phyloP scores from a whole-genome alignment of 257 asterid genomes.

The Fraxinus excelsior region DNA sequence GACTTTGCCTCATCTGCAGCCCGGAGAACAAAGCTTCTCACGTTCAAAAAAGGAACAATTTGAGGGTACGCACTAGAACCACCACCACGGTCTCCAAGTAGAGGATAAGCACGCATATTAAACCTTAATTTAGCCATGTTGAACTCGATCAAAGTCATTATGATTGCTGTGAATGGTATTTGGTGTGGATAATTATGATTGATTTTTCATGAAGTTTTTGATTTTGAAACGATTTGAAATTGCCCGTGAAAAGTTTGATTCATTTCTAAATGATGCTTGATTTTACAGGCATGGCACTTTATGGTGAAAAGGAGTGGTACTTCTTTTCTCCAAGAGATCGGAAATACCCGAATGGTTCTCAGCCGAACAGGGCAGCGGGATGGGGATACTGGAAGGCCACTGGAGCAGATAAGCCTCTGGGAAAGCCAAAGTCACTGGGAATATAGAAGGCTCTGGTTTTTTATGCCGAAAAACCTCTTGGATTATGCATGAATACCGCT shows the following conservation, averaged over 20 bases:
- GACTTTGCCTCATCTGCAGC: conserved; percentile 85
- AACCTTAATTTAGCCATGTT: no score
- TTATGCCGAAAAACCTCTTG: conserved; percentile 74
- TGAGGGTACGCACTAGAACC: no score
- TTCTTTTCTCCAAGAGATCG: conserved; percentile 72
- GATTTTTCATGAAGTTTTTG: no score
- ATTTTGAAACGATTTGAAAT: no score
- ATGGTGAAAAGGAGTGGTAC: conserved; percentile 76
- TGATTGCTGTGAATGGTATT: no score
- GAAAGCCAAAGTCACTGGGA: conserved; percentile 55
- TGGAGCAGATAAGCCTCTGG: conserved; percentile 78
- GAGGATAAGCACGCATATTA: no score
- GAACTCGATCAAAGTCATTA: no score
- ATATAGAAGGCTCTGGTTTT: conserved; percentile 74
- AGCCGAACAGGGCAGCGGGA: conserved; percentile 70
- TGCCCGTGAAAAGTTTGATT: neutral
- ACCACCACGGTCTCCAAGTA: no score
- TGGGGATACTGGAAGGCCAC: conserved; percentile 77
- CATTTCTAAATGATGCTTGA: neutral
- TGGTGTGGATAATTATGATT: no score
- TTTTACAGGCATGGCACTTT: conserved; percentile 49
- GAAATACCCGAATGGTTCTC: conserved; percentile 73
- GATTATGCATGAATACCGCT: conserved; percentile 78
- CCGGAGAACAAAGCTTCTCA: conserved; percentile 79
- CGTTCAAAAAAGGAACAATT: conserved; percentile 64